These are phyloP conservation scores for Agaricus sinodeliciosus DNA, from an alignment of 768 basidiomycete species.

Conservation along the genomic window DNA sequence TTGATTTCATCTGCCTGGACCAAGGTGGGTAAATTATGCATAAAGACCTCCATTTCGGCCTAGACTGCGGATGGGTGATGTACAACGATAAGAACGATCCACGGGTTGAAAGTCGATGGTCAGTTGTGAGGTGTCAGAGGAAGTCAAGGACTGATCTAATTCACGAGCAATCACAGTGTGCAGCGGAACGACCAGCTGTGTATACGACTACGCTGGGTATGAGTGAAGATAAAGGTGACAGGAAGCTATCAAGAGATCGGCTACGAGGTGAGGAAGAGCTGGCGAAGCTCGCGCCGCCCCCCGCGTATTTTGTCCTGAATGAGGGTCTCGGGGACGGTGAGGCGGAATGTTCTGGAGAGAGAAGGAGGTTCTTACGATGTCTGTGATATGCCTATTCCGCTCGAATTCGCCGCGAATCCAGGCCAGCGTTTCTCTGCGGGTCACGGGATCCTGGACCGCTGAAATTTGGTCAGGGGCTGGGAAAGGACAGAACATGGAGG, in stretches of 20 bases:
- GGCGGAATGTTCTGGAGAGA: not conserved
- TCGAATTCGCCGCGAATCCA: slow-evolving; percentile 77
- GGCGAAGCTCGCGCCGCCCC: slow-evolving; percentile 53
- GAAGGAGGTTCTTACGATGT: slow-evolving; percentile 38
- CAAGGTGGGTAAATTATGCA: slow-evolving; percentile 28
- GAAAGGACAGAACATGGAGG: slow-evolving; percentile 13
- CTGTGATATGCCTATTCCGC: slow-evolving; percentile 47
- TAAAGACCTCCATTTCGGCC: slow-evolving; percentile 33
- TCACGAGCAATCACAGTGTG: not conserved
- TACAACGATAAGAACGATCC: slow-evolving; percentile 3
- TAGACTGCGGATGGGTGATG: not conserved
- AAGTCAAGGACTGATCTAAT: not conserved
- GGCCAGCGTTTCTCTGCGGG: slow-evolving; percentile 57
- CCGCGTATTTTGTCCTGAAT: slow-evolving; percentile 58
- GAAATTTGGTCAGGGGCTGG: slow-evolving; percentile 4
- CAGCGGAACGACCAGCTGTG: not conserved
- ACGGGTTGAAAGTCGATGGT: not conserved
- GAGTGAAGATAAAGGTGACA: no score
- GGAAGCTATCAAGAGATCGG: not conserved
- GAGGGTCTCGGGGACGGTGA: slow-evolving; percentile 29
- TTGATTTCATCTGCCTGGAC: slow-evolving; percentile 24
- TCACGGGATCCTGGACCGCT: slow-evolving; percentile 58
- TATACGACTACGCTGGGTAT: no score
- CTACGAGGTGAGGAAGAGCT: slow-evolving; percentile 36
- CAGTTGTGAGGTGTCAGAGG: not conserved